Evolutionary conservation across 2,329 filamentous ascomycete genomes (phyloP), one percentile per base, ranked within the genome.

Genomic region (Metarhizium guizhouense): DNA sequence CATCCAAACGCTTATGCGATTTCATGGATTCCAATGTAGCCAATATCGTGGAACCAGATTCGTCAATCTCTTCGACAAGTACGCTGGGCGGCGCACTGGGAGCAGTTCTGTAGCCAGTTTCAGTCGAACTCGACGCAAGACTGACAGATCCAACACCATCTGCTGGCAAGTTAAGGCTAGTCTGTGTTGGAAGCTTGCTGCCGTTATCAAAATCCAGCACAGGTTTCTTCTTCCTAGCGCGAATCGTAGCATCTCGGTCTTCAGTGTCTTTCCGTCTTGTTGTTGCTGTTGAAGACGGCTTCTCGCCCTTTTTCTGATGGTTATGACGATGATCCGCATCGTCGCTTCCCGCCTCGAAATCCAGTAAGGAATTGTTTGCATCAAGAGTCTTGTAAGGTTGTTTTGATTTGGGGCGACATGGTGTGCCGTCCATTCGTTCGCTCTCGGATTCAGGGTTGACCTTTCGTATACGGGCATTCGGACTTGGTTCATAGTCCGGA

Each of bases 401-500:
- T 45, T 69, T 66, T 1, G 69, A 67, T 5, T 69, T 61, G 13
- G 66, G 62, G 32, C 69, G 64, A 4, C 65, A 69, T 2, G 76
- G 72, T 0, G 72, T 73, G 6, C 52, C 16, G 40, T 57, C 55
- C 42, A 53, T 38, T 43, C 54, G 51, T 38, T 64, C 59, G 50
- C 65, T 60, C 14, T 69, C 68, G 10, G 76, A 74, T 42, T 74
- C 75, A 5, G 76, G 72, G 54, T 77, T 75, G 40, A 88, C 82
- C n/a, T 79, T 72, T 54, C 85, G 81, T 45, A 90, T 87, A n/a
- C 82, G 84, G 32, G 87, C 85, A 66, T 82, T 86, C 43, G 83
- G 82, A 59, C 85, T 84, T 13, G 86, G 86, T 49, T 86, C 85
- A 68, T 91, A 91, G 54, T 87, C 85, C 13, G 86, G 85, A 18